Percentiles rank a stretch among this genome's conserved stretches.
Evolutionary conservation across 2,329 filamentous ascomycete species (phyloP).

Genomic region (Ceratocystis eucalypticola): DNA sequence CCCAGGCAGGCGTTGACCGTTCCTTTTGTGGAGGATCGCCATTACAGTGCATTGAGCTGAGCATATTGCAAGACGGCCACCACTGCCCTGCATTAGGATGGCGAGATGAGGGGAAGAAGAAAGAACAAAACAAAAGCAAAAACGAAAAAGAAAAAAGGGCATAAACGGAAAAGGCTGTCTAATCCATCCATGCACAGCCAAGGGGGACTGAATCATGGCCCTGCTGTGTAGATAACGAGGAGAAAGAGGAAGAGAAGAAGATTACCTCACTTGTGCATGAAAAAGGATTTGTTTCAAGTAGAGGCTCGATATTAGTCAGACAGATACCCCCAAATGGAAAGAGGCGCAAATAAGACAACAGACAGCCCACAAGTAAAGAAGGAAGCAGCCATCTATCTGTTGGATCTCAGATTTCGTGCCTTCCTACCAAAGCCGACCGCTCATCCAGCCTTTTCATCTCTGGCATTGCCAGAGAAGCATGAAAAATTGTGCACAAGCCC

Average conservation of each 20-base stretch:
- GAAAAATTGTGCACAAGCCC: background rate
- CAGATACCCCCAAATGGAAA: background rate
- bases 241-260: background rate
- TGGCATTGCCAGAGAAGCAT: background rate
- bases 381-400: background rate
- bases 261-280: background rate
- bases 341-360: background rate
- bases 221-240: background rate
- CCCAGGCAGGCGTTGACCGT: background rate
- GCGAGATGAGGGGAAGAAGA: background rate
- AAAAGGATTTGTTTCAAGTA: constrained; percentile 2
- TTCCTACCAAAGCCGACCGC: background rate
- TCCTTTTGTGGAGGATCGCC: background rate
- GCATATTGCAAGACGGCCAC: background rate
- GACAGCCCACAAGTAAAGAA: background rate
- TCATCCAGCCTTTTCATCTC: background rate
- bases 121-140: background rate
- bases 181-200: background rate
- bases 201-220: background rate
- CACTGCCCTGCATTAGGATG: background rate
- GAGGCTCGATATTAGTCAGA: background rate
- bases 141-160: background rate
- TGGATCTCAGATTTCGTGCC: background rate
- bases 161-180: background rate
- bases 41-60: constrained; percentile 4